phyloP scores from a whole-genome alignment of 345 rosid genomes.

The Murraya paniculata region DNA sequence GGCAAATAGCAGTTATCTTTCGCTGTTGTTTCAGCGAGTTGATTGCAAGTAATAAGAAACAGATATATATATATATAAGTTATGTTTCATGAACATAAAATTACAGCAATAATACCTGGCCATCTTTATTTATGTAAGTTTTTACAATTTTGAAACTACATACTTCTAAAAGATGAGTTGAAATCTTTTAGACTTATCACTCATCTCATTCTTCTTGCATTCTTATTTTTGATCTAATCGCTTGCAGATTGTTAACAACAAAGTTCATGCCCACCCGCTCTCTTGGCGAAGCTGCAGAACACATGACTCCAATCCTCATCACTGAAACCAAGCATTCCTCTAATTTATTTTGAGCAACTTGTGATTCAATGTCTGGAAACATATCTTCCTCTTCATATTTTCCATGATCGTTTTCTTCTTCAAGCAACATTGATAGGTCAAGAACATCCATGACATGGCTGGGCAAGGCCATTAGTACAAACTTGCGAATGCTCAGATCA shows the following conservation, averaged over 20 bases:
- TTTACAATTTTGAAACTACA: no score
- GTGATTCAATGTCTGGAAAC: neutral
- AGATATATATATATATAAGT: no score
- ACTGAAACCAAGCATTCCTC: conserved; percentile 24
- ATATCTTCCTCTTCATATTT: neutral
- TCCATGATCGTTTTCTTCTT: conserved; percentile 6
- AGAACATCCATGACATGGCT: conserved; percentile 18
- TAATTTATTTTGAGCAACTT: neutral
- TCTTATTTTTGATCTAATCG: conserved; percentile 3
- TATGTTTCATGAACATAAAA: neutral
- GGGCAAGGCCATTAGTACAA: conserved; percentile 22
- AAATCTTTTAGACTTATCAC: neutral
- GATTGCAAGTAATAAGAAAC: neutral
- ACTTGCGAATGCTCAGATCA: conserved; percentile 16
- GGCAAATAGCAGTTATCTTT: neutral
- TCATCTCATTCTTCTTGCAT: neutral
- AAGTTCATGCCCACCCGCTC: conserved; percentile 13
- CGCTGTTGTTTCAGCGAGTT: neutral
- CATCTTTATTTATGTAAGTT: no score
- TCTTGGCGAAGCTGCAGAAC: conserved; percentile 16
- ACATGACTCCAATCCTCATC: conserved; percentile 21
- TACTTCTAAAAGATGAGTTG: no score
- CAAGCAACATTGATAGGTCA: conserved; percentile 19
- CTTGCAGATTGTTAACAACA: conserved; percentile 23
- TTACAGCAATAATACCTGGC: neutral